Percentiles rank a stretch among this genome's conserved stretches.
Evolutionary conservation across 2,329 filamentous ascomycete species (phyloP).

Genomic region (Elsinoe fawcettii): DNA sequence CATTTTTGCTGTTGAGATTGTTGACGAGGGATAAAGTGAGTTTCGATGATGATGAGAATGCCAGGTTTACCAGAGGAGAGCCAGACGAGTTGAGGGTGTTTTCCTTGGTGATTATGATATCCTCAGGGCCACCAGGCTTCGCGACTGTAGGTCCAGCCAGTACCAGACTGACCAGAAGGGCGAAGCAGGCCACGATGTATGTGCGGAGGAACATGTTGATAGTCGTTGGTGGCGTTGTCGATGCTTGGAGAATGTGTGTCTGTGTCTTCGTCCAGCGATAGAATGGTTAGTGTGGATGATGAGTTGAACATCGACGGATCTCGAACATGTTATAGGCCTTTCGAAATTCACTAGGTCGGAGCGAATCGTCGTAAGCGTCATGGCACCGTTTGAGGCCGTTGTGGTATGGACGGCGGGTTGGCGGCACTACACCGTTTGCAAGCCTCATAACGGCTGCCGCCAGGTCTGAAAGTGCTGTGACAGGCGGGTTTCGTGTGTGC

Average conservation of each 20-base stretch:
- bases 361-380: not conserved
- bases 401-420: not conserved
- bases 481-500: not conserved
- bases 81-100: slow-evolving; percentile 24
- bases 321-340: not conserved
- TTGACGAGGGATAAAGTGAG: slow-evolving; percentile 34
- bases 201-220: not conserved
- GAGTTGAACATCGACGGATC: not conserved
- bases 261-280: not conserved
- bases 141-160: slow-evolving; percentile 21
- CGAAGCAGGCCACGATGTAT: not conserved
- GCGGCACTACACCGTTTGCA: not conserved
- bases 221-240: not conserved
- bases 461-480: not conserved
- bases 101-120: slow-evolving; percentile 23
- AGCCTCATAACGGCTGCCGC: not conserved
- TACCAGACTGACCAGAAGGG: slow-evolving; percentile 14
- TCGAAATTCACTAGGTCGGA: not conserved
- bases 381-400: not conserved
- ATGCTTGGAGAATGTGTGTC: not conserved
- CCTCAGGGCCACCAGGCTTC: slow-evolving; percentile 20
- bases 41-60: not conserved
- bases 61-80: slow-evolving; percentile 10
- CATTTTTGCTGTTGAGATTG: slow-evolving; percentile 32
- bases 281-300: not conserved